Percentiles rank a stretch among this genome's conserved stretches.
phyloP scores from a whole-genome alignment of 768 basidiomycete genomes.

The Trametes coccinea region DNA sequence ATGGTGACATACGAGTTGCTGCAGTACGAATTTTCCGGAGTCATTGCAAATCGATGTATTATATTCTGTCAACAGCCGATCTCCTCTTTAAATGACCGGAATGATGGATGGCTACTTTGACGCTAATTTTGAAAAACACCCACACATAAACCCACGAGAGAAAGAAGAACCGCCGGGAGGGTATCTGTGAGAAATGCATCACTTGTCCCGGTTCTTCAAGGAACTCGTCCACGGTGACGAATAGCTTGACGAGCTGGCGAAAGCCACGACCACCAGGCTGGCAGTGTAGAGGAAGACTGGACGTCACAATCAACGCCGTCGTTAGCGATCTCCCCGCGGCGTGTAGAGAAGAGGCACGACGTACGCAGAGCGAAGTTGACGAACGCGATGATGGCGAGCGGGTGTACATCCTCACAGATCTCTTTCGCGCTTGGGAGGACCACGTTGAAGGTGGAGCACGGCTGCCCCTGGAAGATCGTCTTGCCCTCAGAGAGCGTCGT shows the following conservation, averaged over 20 bases:
- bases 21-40: too few species aligned
- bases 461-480: background rate
- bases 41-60: too few species aligned
- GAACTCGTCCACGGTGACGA: conserved; percentile 1
- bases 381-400: conserved; percentile 4
- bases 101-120: too few species aligned
- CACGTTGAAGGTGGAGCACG: background rate
- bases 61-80: too few species aligned
- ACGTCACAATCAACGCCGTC: background rate
- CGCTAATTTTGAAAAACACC: too few species aligned
- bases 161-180: background rate
- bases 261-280: background rate
- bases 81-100: too few species aligned
- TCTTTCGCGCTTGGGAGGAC: background rate
- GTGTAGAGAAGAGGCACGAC: background rate
- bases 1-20: too few species aligned
- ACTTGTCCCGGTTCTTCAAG: conserved; percentile 5
- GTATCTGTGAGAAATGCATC: background rate
- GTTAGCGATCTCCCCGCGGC: background rate
- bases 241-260: background rate
- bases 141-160: too few species aligned
- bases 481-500: conserved; percentile 8
- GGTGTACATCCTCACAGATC: conserved; percentile 8
- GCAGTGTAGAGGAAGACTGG: conserved; percentile 5
- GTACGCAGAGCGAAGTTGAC: conserved; percentile 1